Evolutionary conservation across 225 moss, liverwort and hornwort genomes (phyloP), one percentile per base, ranked within the genome.

Genomic region (Polytrichum commune): DNA sequence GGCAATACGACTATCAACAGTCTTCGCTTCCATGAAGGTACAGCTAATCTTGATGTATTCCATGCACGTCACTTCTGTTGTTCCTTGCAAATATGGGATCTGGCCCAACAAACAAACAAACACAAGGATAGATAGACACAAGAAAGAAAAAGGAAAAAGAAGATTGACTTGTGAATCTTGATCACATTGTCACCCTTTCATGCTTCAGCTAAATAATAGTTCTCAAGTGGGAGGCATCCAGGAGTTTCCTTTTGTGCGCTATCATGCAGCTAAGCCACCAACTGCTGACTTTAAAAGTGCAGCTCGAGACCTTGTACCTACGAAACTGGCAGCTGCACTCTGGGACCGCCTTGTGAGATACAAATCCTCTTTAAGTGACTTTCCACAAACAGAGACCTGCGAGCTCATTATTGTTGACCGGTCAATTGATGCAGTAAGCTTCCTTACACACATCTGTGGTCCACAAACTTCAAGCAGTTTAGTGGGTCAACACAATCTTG

Each of bases 291-390:
- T 77, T 28, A 80, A 84, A 58, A 76, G 85, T 19, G 86, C 95
- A 67, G 81, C 85, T 76, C 95, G 90, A 77, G 95, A 98, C 66
- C 81, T 98, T 69, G 90, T 95, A 53, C 90, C 98, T 60, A 90
- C 95, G 64, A 98, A 91, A 75, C 76, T 98, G 75, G 98, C 95
- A 68, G 89, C 91, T 64, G 91, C 87, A 29, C 74, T 98, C 19
- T 98, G 98, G 98, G 98, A 98, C 74, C 78, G 87, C 23, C 85
- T 98, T 69, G 93, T 98, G 95, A 98, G 90, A 70, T 95, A 85
- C 75, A 95, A 90, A 66, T 73, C 93, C 26, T 74, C 91, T n/a
- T 70, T 98, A 68, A 54, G 55, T 30, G 84, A 88, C 75, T 95
- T 98, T 79, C 98, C 98, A 27, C 77, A 81, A 72, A 77, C 71